Evolutionary conservation across 108 stramenopile genomes (phyloP), one percentile per base, ranked within the genome.

Genomic region (Nitzschia sp.): DNA sequence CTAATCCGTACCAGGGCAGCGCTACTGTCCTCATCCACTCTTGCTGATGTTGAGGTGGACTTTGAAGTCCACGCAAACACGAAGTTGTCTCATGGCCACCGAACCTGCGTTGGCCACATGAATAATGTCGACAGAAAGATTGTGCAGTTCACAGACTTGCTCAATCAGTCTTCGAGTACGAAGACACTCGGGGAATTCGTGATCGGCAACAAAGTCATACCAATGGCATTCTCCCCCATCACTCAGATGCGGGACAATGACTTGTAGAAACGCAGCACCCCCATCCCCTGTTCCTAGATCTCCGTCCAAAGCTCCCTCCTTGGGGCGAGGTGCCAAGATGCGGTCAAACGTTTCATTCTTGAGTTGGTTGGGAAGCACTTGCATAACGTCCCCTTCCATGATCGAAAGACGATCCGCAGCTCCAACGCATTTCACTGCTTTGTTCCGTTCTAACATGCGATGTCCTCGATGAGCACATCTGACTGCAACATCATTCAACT

Each of bases 201-300:
- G 80, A 78, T 92, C 88, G 15, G 91, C 91, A 6, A 76, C 81
- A 79, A 92, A 92, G 46, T 92, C 91, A 71, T 89, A 92, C 91
- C 91, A 92, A 61, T 92, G 91, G 41, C 81, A 80, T 65, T 89
- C 91, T 25, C 87, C 90, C 44, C 85, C 77, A 37, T 82, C 69
- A 44, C 86, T 90, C 61, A 94, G 46, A 21, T 86, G 59, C 24
- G 86, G 87, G 38, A 94, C 46, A 62, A 94, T 66, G 7, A 65
- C 79, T 44, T 76, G 39, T 39, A 94, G 65, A 50, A 89, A 91
- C 48, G 48, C 17, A 42, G 67, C 65, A 14, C 93, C 90, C 9
- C 84, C 86, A 67, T 91, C 85, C 20, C 88, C 93, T 7, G 52
- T 65, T 14, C 88, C 89, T 56, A 94, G 56, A 62, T 94, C 93